Base-by-base conservation (phyloP, 2,329 filamentous ascomycete species). In the Esteya vermicola region DNA sequence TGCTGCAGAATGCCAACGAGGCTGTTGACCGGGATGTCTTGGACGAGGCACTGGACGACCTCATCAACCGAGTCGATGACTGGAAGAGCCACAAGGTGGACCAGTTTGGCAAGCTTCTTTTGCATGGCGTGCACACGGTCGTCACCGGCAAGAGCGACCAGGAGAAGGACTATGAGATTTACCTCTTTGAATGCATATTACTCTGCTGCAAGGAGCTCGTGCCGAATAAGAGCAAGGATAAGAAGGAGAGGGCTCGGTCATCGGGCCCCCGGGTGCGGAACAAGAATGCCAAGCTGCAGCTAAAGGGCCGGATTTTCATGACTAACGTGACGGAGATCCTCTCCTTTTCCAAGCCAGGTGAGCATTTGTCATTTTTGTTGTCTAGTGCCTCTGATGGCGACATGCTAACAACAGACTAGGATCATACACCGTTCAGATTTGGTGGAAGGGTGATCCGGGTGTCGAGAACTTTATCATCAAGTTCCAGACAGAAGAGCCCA, bases 241-340 rank as follows among this genome's bases (percentile, higher is more conserved):
- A 85, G 55, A 79, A 75, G 51, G 76, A 79, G 54, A 76, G 75
- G 54, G 71, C 69, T 6, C 64, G 64, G 41, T 69, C 70, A 1
- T 64, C 63, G 3, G 63, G 59, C 7, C 70, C 75, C 43, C 84
- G 78, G 57, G 55, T 59, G 35, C 62, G 64, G 34, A 75, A 71
- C 52, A 78, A 75, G 56, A 82, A 75, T 51, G 81, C 81, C 32
- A 94, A 89, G 60, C 68, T 96, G 45, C 88, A 95, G 59, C 70
- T 98, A 23, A 98, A 98, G 61, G 91, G 91, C 30, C 78, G 91
- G 38, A 98, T 98, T 52, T 96, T 95, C 63, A 96, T 98, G 88
- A 86, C 88, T 50, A 98, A 98, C 54, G 89, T 98, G 40, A 96
- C 88, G 30, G 85, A 95, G 57, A 80, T 94, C n/a, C 68, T 94